Evolutionary conservation across 2,329 filamentous ascomycete genomes (phyloP).

Genomic region (Epichloe festucae): DNA sequence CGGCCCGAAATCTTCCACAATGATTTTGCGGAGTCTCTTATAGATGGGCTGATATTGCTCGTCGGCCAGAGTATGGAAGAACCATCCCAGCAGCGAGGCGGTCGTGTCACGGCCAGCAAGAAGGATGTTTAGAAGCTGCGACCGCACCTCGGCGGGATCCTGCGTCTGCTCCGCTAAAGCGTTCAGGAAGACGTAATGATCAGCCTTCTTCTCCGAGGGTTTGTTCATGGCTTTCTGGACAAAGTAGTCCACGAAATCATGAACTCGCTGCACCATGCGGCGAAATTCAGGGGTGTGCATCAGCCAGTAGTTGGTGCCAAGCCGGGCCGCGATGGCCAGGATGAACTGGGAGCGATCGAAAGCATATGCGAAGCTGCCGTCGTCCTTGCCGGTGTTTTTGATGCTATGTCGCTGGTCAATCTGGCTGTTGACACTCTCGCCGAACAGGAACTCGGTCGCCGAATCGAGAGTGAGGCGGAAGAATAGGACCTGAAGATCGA

Average conservation of each 20-base stretch:
- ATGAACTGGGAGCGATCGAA: constrained; percentile 3
- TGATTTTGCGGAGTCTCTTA: constrained; percentile 26
- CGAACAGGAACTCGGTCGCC: constrained; percentile 46
- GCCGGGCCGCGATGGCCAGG: constrained; percentile 23
- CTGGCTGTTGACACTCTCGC: constrained; percentile 36
- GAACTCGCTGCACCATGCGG: constrained; percentile 37
- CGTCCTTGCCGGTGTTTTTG: constrained; percentile 6
- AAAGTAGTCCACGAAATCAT: constrained; percentile 29
- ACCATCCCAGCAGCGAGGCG: constrained; percentile 34
- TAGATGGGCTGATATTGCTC: constrained; percentile 23
- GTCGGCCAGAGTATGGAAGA: constrained; percentile 29
- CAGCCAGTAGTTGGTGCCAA: constrained; percentile 34
- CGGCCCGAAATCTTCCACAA: constrained; percentile 37
- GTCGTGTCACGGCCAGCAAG: constrained; percentile 45
- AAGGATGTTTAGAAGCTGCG: constrained; percentile 23
- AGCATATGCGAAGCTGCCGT: constrained; percentile 15
- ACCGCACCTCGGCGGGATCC: constrained; percentile 14
- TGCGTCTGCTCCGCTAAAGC: constrained; percentile 20
- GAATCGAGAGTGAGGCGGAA: constrained; percentile 36
- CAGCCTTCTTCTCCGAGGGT: constrained; percentile 8
- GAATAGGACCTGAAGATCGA: constrained; percentile 34
- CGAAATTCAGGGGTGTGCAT: constrained; percentile 52
- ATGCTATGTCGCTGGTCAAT: constrained; percentile 13
- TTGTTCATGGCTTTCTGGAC: constrained; percentile 48
- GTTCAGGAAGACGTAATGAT: constrained; percentile 20